A percentile compares a stretch with the other conserved stretches of the same genome.
These are phyloP conservation scores for Phylloporus rhodoxanthus DNA, from an alignment of 768 basidiomycete genomes.

Conservation along the genomic window DNA sequence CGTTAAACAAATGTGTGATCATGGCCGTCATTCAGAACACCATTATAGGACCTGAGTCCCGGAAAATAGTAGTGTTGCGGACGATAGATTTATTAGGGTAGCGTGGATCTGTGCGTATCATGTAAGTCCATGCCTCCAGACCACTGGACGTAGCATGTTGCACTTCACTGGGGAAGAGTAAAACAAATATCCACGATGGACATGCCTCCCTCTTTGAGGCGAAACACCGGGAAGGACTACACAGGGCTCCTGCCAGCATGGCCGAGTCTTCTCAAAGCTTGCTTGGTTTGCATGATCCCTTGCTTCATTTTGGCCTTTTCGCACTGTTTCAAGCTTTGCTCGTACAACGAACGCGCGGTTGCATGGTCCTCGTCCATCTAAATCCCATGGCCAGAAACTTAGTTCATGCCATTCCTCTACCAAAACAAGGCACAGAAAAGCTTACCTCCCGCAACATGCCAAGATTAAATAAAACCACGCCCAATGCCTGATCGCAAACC, in stretches of 20 bases:
- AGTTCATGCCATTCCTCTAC: neutral
- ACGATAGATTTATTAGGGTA: neutral
- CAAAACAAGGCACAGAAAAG: neutral
- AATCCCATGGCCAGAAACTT: neutral
- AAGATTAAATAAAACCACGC: constrained; percentile 56
- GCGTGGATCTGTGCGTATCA: neutral
- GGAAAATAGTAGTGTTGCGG: neutral
- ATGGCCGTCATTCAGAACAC: neutral
- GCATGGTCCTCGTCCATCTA: constrained; percentile 33
- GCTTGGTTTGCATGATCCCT: constrained; percentile 32
- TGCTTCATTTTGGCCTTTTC: constrained; percentile 28
- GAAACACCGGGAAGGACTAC: neutral
- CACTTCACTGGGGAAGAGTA: neutral
- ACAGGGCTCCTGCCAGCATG: neutral
- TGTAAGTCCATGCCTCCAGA: neutral
- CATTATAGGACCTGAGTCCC: neutral
- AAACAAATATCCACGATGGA: neutral
- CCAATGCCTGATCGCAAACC: constrained; percentile 51
- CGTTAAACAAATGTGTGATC: neutral
- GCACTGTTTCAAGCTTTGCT: constrained; percentile 30
- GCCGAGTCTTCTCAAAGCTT: constrained; percentile 30
- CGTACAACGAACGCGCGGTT: constrained; percentile 28
- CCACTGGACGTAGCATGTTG: neutral
- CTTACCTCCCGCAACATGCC: constrained; percentile 47
- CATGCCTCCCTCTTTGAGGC: neutral